Evolutionary conservation across 352 stramenopile genomes (phyloP), one percentile per base, ranked within the genome.

Genomic region (Aphanomyces astaci): DNA sequence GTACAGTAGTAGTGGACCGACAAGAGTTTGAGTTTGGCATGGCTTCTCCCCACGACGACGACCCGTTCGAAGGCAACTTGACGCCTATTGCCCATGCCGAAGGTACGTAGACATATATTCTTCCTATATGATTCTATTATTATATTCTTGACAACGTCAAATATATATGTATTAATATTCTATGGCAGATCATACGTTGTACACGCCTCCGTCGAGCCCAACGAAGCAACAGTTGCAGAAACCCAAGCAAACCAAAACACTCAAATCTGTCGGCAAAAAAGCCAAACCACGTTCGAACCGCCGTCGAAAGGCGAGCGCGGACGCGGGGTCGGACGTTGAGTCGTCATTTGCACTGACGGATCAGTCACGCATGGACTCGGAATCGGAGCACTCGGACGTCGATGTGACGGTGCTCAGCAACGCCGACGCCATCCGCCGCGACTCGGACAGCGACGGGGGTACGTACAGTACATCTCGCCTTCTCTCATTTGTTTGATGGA

Each of bases 341-440:
- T 62, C 73, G 13, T 75, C 63, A 25, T 78, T 82, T n/a, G 66
- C 79, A 24, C 88, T 82, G 24, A 77, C 76, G 15, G 71, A 79
- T 43, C 77, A 75, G 11, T 52, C 78, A 3, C 77, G 79, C 27
- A 89, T 81, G 9, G 85, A 89, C 43, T 75, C 19, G 73, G 30
- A 31, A 64, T 36, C 73, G 22, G 71, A 64, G 33, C 56, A n/a
- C n/a, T n/a, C 69, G 32, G 73, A 45, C 32, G 70, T 66, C 65
- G 63, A 30, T 53, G 4, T 62, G 11, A 49, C 55, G 32, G 79
- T 69, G 43, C 43, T 72, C 36, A 85, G 71, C 9, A 73, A 78
- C 40, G 77, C 75, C 39, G 73, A 77, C 32, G 81, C 89, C 60
- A 78, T 81, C 33, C 77, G 77, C 13, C 76, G 88, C 40, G 75